Conservation (phyloP, 2,329 filamentous ascomycete genomes). For the Zelopaecilomyces penicillatus region DNA sequence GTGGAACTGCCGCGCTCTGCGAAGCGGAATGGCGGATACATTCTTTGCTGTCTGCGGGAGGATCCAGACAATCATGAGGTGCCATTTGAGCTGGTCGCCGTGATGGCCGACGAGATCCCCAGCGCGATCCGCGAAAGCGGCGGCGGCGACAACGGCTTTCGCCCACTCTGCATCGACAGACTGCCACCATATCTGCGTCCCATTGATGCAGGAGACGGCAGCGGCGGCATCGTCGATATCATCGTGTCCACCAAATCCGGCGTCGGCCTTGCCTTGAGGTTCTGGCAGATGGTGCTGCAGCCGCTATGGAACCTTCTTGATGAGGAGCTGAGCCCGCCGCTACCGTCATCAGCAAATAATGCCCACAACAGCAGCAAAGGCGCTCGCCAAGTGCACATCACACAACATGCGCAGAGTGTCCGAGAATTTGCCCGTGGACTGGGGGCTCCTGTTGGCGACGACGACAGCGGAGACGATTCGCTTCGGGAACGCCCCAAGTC, state of each 20-base stretch:
- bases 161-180: conserved; percentile 25
- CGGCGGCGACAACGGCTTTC: conserved; percentile 11
- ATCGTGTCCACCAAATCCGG: conserved; percentile 62
- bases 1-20: conserved; percentile 8
- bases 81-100: conserved; percentile 21
- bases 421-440: conserved; percentile 46
- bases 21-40: not conserved
- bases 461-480: conserved; percentile 18
- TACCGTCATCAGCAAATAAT: not conserved
- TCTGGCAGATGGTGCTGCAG: conserved; percentile 47
- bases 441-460: not conserved
- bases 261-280: conserved; percentile 43
- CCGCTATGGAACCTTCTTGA: conserved; percentile 44
- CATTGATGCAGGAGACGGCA: not conserved
- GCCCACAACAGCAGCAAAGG: not conserved
- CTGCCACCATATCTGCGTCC: conserved; percentile 31
- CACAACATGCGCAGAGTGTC: conserved; percentile 55
- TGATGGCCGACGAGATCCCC: conserved; percentile 26
- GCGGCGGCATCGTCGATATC: conserved; percentile 42
- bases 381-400: conserved; percentile 43
- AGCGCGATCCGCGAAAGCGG: conserved; percentile 16
- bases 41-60: conserved; percentile 33
- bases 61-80: conserved; percentile 15
- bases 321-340: conserved; percentile 8
- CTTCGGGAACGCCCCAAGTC: conserved; percentile 20